These are phyloP conservation scores for Phytophthora fragariaefolia DNA, from an alignment of 352 stramenopile species.

Conservation along the genomic window DNA sequence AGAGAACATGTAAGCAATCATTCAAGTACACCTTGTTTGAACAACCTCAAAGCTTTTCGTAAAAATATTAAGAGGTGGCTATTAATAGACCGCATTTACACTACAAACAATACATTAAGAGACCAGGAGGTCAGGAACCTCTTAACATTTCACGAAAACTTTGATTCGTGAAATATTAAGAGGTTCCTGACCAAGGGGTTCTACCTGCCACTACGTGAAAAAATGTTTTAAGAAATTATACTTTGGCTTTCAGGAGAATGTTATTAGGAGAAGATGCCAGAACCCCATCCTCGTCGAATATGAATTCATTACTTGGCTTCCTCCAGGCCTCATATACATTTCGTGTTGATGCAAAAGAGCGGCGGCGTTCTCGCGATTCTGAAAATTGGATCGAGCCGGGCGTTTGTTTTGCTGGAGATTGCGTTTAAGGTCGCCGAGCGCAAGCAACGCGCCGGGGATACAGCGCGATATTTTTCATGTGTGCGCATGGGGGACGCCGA, in stretches of 20 bases:
- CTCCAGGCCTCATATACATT: background rate
- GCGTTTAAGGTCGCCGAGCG: too few relatives aligned
- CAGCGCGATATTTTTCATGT: slow-evolving; percentile 20
- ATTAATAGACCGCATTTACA: too few relatives aligned
- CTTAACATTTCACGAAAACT: too few relatives aligned
- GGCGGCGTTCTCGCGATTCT: slow-evolving; percentile 15
- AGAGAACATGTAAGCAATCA: too few relatives aligned
- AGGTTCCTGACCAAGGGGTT: too few relatives aligned
- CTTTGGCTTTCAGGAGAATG: background rate
- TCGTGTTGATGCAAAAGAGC: slow-evolving; percentile 14
- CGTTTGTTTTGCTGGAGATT: background rate
- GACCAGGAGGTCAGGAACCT: too few relatives aligned
- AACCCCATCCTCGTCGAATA: slow-evolving; percentile 5
- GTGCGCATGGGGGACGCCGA: slow-evolving; percentile 15
- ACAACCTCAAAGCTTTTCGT: too few relatives aligned
- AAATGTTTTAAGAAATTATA: background rate
- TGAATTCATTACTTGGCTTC: slow-evolving; percentile 14
- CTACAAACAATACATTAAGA: too few relatives aligned
- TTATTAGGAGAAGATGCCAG: background rate
- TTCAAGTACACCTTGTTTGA: too few relatives aligned
- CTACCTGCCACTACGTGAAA: too few relatives aligned
- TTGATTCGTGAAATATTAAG: too few relatives aligned
- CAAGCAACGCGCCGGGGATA: slow-evolving; percentile 9
- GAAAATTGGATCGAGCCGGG: slow-evolving; percentile 2
- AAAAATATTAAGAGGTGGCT: too few relatives aligned